Evolutionary conservation across 306 rosid genomes (phyloP), one percentile per base, ranked within the genome.

Genomic region (Vigna trinervia): DNA sequence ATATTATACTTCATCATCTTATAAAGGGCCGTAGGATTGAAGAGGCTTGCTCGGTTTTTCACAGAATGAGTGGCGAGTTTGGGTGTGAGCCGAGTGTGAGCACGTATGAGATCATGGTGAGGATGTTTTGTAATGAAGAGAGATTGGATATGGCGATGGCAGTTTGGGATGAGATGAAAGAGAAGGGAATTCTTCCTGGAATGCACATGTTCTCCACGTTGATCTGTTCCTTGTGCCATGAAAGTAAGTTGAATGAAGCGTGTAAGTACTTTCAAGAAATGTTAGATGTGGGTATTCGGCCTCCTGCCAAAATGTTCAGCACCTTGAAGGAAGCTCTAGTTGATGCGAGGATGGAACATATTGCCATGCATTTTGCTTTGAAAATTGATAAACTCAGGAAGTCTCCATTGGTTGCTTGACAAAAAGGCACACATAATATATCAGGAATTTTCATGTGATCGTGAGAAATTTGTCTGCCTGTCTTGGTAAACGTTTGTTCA

Each of bases 181-280:
- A 56, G 30, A 87, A 67, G 71, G 97, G 97, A 6, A 72, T 90
- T 34, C 86, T 90, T 73, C 97, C 98, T 1, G 90, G 90, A 62
- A 86, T 94, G 88, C 94, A 91, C 19, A 85, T 91, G 97, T 94
- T 94, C 77, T 87, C 90, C n/a, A 87, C 90, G 5, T 71, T 94
- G 57, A 78, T 94, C 19, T 79, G 64, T 69, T 67, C 88, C 58
- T 86, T 91, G 81, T 87, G 96, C 81, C 83, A 67, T 43, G 90
- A 86, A 75, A 78, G 73, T 65, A 90, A 84, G 88, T 81, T 94
- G 28, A 94, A 88, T 71, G 92, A 84, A 23, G 96, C 96, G n/a
- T 86, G 94, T 83, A 87, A 68, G 48, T 86, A 86, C 91, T 94
- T 94, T 77, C 84, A 88, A 52, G 88, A 91, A 80, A 94, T 90